These are phyloP conservation scores for Hyaloscypha hepaticicola DNA, from an alignment of 495 filamentous ascomycete species.

Conservation along the genomic window DNA sequence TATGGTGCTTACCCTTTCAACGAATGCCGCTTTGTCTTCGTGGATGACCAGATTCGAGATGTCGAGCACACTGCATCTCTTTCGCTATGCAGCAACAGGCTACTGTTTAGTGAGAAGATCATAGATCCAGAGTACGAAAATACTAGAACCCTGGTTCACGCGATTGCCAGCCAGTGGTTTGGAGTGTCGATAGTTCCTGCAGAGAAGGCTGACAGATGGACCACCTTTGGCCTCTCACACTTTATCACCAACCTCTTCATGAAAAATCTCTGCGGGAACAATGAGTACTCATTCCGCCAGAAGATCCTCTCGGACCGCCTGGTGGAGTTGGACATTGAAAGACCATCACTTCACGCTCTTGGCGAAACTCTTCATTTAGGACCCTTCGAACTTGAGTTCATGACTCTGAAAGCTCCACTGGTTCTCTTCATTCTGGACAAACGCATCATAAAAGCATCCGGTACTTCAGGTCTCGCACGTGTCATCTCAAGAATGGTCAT, in stretches of 20 bases:
- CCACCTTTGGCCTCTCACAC: conserved; percentile 86
- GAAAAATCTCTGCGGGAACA: conserved; percentile 85
- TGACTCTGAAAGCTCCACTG: conserved; percentile 86
- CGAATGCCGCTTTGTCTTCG: conserved; percentile 83
- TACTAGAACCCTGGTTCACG: conserved; percentile 74
- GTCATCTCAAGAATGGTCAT: conserved; percentile 81
- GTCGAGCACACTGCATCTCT: conserved; percentile 75
- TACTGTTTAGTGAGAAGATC: conserved; percentile 79
- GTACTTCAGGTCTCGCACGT: conserved; percentile 76
- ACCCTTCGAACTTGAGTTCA: conserved; percentile 78
- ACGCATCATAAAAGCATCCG: conserved; percentile 81
- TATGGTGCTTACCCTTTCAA: conserved; percentile 82
- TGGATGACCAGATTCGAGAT: conserved; percentile 79
- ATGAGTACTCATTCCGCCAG: conserved; percentile 88
- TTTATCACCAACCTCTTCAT: conserved; percentile 93
- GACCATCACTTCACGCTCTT: conserved; percentile 79
- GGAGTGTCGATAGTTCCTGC: conserved; percentile 85
- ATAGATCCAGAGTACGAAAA: conserved; percentile 78
- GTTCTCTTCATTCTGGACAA: conserved; percentile 93
- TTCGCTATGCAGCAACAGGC: conserved; percentile 80
- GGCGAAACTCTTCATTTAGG: conserved; percentile 79
- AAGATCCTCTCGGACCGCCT: conserved; percentile 82
- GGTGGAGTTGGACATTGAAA: conserved; percentile 74
- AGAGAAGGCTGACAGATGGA: conserved; percentile 79
- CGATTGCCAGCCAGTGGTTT: conserved; percentile 89